Evolutionary conservation across 805 yeast species (phyloP), one percentile per base, ranked within the genome.

Genomic region (Candida hispaniensis): DNA sequence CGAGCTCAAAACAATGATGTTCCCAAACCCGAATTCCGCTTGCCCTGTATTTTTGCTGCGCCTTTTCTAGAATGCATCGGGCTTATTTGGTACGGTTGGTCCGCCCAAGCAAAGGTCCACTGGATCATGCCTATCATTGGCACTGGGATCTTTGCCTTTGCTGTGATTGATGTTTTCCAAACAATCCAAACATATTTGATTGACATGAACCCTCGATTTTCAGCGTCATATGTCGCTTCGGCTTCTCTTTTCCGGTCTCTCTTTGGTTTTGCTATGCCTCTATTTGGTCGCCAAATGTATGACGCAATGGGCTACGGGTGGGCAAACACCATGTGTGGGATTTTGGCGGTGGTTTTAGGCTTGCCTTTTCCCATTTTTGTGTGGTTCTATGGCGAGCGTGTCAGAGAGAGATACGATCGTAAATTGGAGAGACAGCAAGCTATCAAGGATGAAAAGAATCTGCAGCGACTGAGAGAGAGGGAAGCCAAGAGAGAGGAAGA

Each of bases 11-110:
- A 73, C 44, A 58, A 58, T 12, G 79, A 79, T 6, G 68, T 69
- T 6, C 46, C 70, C 7, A 68, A 69, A 42, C 82, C 82, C 1
- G 83, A 76, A 48, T 73, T 52, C 49, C 56, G 79, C 30, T 49
- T 76, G 18, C 75, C 75, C 9, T 56, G 66, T 35, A 50, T 75
- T 24, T 59, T 71, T 42, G 52, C 60, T 10, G 58, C 68, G 12
- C 73, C 78, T 1, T 43, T 75, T 20, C 47, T 66, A 11, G 63
- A 72, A 43, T 75, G 82, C 0, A 59, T 63, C 9, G 83, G 82
- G 0, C 56, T 76, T 25, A 58, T 77, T 41, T 72, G 80, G 72
- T 75, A 71, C 47, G 85, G 83, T 10, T 77, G 83, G 85, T 66
- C 75, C 19, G 75, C 79, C 2, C 59, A 73, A 47, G 59, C 66